Conservation (phyloP, 2,329 filamentous ascomycete genomes). For the Colletotrichum falcatum region DNA sequence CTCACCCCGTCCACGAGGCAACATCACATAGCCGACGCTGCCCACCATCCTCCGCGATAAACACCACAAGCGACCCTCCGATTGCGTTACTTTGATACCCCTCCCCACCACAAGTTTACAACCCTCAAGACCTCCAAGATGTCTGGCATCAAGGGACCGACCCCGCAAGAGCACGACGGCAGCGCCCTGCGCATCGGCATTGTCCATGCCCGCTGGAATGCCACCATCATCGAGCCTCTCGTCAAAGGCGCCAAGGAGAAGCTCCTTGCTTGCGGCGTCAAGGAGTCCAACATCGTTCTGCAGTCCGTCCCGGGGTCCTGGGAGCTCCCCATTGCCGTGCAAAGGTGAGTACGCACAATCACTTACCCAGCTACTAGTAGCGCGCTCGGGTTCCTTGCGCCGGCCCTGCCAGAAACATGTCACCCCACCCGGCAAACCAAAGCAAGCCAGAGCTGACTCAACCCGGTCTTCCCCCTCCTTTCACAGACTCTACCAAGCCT, state of each 20-base stretch:
- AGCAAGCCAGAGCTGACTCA: conserved; percentile 6
- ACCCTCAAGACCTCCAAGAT: conserved; percentile 51
- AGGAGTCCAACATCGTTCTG: conserved; percentile 86
- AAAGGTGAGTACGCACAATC: conserved; percentile 68
- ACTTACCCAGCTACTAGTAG: not conserved
- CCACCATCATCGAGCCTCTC: conserved; percentile 85
- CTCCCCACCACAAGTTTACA: conserved; percentile 1
- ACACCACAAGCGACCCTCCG: not conserved
- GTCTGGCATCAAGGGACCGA: conserved; percentile 67
- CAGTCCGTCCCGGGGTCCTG: conserved; percentile 94
- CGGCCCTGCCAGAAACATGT: not conserved
- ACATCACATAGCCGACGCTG: not conserved
- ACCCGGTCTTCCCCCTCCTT: not conserved
- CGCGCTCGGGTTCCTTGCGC: not conserved
- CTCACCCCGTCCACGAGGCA: not conserved
- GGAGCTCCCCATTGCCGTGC: conserved; percentile 91
- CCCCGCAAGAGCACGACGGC: conserved; percentile 71
- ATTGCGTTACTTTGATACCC: conserved; percentile 12
- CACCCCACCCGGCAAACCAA: not conserved
- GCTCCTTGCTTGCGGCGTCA: conserved; percentile 83
- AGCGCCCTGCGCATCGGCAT: conserved; percentile 89
- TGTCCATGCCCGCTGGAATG: conserved; percentile 96
- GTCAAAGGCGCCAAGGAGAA: conserved; percentile 83
- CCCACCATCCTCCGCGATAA: not conserved
- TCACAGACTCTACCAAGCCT: conserved; percentile 82